Evolutionary conservation across 1,284 basidiomycete species (phyloP), one percentile per base, ranked within the genome.

Genomic region (Ganoderma lucidum): DNA sequence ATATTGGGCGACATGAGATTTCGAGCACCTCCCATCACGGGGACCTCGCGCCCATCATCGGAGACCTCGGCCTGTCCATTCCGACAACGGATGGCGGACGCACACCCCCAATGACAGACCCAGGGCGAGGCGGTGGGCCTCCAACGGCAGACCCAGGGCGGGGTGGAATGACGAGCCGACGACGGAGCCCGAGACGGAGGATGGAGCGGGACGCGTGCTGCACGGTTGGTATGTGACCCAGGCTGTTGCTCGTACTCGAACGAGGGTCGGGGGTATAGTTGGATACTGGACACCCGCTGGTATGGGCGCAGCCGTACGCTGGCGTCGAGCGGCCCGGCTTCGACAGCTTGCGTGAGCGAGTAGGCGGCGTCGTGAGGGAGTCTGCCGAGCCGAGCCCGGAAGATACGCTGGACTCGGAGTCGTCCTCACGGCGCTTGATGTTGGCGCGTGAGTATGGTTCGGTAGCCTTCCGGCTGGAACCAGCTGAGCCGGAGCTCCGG

Each of bases 311-410:
- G 74, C 70, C 1, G 62, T 80, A 80, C n/a, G 75, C 17, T 0
- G 77, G 73, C 37, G 65, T 73, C n/a, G 75, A 37, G 51, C 73
- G 74, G 14, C 65, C 62, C 8, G 73, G 63, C 23, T 56, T 56
- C 15, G 62, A 37, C 10, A 72, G 42, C 62, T 74, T 76, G 56
- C 69, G 70, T 6, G 69, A 65, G 41, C 74, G 74, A 3, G 73
- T 71, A 6, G 77, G 78, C 0, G 78, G 78, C 12, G 79, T 80
- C 2, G 78, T 75, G 51, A 80, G 72, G 35, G 78, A 75, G 68
- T 79, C 76, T 5, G 66, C 61, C 2, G 78, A 78, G 35, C 75
- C 75, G 55, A 78, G 37, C 58, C 76, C 73, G 17, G 78, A 79
- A 10, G 76, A 74, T 1, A 76, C 70, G 17, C 71, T 75, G 17